Percentiles rank a stretch among this genome's conserved stretches.
These are phyloP conservation scores for Cladosporium sp. DNA, from an alignment of 2,329 filamentous ascomycete species.

Conservation along the genomic window DNA sequence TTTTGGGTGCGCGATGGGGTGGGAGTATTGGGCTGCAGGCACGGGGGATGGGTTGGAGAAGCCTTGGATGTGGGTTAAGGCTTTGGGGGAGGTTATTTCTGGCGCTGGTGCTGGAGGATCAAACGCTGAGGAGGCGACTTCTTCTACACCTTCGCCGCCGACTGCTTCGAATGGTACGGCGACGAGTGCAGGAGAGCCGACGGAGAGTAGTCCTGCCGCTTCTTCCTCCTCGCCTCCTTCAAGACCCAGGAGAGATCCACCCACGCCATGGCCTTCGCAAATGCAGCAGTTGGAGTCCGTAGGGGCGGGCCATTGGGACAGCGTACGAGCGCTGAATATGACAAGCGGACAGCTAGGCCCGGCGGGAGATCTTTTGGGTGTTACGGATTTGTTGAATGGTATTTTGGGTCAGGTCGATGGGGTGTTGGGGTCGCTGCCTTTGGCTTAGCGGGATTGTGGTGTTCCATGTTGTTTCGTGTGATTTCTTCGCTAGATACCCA, in stretches of 20 bases:
- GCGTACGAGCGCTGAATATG: slow-evolving; percentile 23
- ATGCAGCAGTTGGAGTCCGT: slow-evolving; percentile 16
- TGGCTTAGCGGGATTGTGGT: neutral
- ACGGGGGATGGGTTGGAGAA: slow-evolving; percentile 9
- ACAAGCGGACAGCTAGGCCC: slow-evolving; percentile 18
- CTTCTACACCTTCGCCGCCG: too few species aligned
- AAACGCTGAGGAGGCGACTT: neutral
- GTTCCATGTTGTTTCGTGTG: neutral
- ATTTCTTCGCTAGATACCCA: too few species aligned
- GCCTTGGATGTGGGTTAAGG: slow-evolving; percentile 7
- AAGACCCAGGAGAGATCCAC: slow-evolving; percentile 13
- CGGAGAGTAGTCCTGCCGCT: neutral
- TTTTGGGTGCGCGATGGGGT: slow-evolving; percentile 26
- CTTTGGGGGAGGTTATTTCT: slow-evolving; percentile 2
- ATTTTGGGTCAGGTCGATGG: slow-evolving; percentile 8
- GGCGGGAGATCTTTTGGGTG: slow-evolving; percentile 16
- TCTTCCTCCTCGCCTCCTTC: neutral
- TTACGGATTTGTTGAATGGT: slow-evolving; percentile 1
- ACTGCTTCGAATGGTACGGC: neutral
- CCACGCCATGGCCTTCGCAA: slow-evolving; percentile 19
- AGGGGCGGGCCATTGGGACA: slow-evolving; percentile 16
- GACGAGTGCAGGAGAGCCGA: neutral
- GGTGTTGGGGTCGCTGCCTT: slow-evolving; percentile 25
- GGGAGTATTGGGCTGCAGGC: slow-evolving; percentile 30
- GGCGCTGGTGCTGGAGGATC: too few species aligned